Conservation (phyloP, 2,329 filamentous ascomycete species). For the Rasamsonia emersonii region DNA sequence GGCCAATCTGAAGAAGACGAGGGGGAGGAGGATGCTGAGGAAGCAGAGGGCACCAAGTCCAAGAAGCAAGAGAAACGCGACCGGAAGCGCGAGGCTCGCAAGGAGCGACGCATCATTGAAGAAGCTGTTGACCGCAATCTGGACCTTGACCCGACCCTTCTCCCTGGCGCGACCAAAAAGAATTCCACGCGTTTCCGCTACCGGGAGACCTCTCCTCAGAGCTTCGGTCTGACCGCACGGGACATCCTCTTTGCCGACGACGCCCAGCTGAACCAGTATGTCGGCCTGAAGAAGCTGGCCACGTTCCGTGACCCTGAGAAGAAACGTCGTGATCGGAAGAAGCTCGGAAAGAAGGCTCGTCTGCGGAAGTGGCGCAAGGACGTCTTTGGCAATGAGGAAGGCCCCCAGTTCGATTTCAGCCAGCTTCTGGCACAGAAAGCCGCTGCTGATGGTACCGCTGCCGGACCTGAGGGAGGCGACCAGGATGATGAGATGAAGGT, state of each 20-base stretch:
- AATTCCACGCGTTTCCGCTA: slow-evolving; percentile 65
- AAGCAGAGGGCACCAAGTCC: slow-evolving; percentile 40
- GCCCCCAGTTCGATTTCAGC: slow-evolving; percentile 28
- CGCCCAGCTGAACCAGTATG: slow-evolving; percentile 76
- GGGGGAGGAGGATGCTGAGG: slow-evolving; percentile 33
- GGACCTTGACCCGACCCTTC: slow-evolving; percentile 59
- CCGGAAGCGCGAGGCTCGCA: slow-evolving; percentile 63
- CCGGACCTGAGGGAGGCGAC: slow-evolving; percentile 12
- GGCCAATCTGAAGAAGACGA: slow-evolving; percentile 47
- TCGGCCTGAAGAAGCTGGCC: slow-evolving; percentile 89
- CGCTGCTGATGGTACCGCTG: too few relatives aligned
- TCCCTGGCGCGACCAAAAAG: slow-evolving; percentile 46
- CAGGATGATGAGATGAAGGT: slow-evolving; percentile 22
- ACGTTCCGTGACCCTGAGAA: slow-evolving; percentile 80
- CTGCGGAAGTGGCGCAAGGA: slow-evolving; percentile 76
- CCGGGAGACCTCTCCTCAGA: slow-evolving; percentile 82
- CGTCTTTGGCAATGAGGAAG: slow-evolving; percentile 55
- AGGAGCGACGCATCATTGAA: slow-evolving; percentile 76
- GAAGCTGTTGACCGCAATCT: slow-evolving; percentile 75
- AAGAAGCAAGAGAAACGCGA: slow-evolving; percentile 44
- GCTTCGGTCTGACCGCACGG: slow-evolving; percentile 78
- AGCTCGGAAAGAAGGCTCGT: slow-evolving; percentile 83
- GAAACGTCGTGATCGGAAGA: slow-evolving; percentile 82
- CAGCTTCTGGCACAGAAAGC: slow-evolving; percentile 15
- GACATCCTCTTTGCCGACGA: slow-evolving; percentile 92